A percentile compares a stretch with the other conserved stretches of the same genome.
Evolutionary conservation across 345 rosid species (phyloP).

Genomic region (Populus deltoides): DNA sequence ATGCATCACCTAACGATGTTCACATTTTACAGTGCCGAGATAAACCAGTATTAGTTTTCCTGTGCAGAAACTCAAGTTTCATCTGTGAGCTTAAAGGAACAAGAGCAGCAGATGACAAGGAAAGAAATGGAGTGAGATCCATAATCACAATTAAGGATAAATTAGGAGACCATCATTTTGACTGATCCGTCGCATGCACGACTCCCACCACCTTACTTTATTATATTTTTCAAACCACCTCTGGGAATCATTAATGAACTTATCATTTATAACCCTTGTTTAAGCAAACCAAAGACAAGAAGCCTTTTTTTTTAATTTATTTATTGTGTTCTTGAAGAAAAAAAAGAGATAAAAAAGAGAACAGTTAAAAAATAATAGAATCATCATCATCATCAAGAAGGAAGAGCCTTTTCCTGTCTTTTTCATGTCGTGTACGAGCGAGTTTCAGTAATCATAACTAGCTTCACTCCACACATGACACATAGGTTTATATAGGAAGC

Average conservation of each 20-base stretch:
- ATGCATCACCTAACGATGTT: not conserved
- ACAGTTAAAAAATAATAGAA: not conserved
- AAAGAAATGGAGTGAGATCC: too few species aligned
- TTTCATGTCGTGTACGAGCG: conserved; percentile 40
- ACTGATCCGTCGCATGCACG: conserved; percentile 51
- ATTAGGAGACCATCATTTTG: conserved; percentile 21
- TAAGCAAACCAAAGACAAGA: conserved; percentile 24
- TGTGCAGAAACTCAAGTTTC: not conserved
- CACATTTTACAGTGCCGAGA: not conserved
- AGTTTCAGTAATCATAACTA: conserved; percentile 40
- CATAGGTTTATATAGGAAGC: not conserved
- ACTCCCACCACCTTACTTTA: conserved; percentile 31
- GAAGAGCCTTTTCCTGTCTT: conserved; percentile 25
- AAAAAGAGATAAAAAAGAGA: not conserved
- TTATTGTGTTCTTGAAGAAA: conserved; percentile 4
- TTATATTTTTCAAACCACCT: conserved; percentile 10
- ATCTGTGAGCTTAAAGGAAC: not conserved
- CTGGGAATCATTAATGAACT: not conserved
- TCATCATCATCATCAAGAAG: not conserved
- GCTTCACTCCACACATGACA: conserved; percentile 9
- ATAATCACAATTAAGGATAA: not conserved
- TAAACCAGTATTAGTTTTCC: not conserved
- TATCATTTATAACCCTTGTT: conserved; percentile 22
- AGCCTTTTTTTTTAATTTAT: not conserved
- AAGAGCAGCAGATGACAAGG: not conserved